phyloP scores from a whole-genome alignment of 352 stramenopile species.

The Aphanomyces invadans region DNA sequence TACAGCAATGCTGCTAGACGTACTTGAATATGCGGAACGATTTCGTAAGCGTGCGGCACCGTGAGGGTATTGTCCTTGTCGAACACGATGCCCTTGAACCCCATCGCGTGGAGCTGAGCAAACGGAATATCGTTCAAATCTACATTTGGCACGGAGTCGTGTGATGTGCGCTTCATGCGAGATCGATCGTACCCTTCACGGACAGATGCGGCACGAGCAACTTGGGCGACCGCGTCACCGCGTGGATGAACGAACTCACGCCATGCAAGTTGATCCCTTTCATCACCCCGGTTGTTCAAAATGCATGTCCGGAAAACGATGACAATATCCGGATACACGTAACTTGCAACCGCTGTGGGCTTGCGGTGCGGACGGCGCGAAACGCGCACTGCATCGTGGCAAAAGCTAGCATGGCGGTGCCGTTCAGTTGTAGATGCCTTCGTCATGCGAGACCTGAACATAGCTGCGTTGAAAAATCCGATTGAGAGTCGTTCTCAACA shows the following conservation, averaged over 20 bases:
- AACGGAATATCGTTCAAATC: conserved; percentile 81
- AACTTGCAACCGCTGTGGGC: no score
- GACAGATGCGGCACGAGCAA: conserved; percentile 76
- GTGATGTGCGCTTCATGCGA: background rate
- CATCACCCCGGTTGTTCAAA: no score
- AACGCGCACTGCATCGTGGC: no score
- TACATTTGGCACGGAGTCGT: conserved; percentile 25
- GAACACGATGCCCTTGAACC: conserved; percentile 92
- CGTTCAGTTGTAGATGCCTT: no score
- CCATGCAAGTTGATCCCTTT: conserved; percentile 55
- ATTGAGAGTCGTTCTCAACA: no score
- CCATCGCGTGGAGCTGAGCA: conserved; percentile 58
- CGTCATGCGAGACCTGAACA: no score
- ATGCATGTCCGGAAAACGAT: background rate
- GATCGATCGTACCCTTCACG: conserved; percentile 42
- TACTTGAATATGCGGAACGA: conserved; percentile 66
- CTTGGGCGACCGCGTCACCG: conserved; percentile 55
- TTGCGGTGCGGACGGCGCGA: no score
- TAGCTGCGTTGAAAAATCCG: no score
- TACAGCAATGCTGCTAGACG: no score
- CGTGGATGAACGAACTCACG: conserved; percentile 74
- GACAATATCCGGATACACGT: background rate
- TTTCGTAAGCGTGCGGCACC: conserved; percentile 74
- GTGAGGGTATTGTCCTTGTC: conserved; percentile 98
- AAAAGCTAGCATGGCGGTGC: no score